Evolutionary conservation across 257 asterid genomes (phyloP), one percentile per base, ranked within the genome.

Genomic region (Solanum ossicruentum): DNA sequence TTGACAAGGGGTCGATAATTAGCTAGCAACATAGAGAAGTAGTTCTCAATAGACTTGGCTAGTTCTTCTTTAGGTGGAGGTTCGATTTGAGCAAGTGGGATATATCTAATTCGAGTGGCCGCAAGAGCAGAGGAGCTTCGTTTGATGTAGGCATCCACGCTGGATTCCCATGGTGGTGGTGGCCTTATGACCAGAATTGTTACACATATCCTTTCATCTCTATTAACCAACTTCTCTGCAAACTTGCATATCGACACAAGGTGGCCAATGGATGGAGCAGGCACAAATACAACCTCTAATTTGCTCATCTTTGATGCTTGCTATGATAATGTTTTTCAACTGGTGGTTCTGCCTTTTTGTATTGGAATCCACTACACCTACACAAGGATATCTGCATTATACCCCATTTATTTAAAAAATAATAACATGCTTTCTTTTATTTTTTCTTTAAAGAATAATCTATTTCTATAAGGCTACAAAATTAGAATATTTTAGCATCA

Each of bases 111-210:
- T 49, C 49, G 32, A 52, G 60, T 39, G 11, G 43, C 67, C 57
- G 47, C 8, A 12, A 81, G 18, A 18, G 36, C n/a, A 32, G 41
- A 21, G 41, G 43, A 58, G 2, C 36, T 20, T 60, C 82, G 65
- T 8, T 20, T 13, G 49, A 72, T 49, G 7, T 43, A 52, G 0
- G 41, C 57, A 12, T 57, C 54, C 32, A 28, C 32, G 32, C 32
- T 36, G 21, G 26, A 10, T 23, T 77, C 82, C 16, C 3, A 23
- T 23, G 82, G 81, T 49, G 55, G 10, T 3, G 85, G 85, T 2
- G 72, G 77, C 23, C 66, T 81, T 63, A 81, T 85, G 45, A 87
- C 12, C 21, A 87, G 84, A 36, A 87, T 15, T 55, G 86, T 84
- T 17, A 73, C 56, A 43, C 81, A 81, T 10, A 87, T 11, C n/a